Base-by-base conservation (phyloP, 306 rosid genomes). In the Prunus kanzakura region DNA sequence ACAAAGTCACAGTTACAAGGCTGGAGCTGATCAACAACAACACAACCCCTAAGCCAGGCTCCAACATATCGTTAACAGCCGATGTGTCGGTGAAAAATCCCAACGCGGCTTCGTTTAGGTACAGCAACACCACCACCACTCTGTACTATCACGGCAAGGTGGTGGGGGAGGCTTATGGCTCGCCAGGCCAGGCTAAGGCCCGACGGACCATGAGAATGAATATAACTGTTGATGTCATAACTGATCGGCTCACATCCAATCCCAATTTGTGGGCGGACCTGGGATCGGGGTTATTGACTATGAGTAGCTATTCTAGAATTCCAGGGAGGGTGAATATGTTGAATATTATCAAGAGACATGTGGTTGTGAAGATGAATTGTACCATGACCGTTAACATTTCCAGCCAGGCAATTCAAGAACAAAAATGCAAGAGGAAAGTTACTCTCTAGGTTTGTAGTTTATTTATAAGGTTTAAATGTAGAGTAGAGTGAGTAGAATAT, bases 361-460 rank as follows among this genome's bases (percentile, higher is more conserved):
- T 91, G 38, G 82, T 91, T 58, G 89, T 91, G 64, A 89, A 77
- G 43, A 89, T 87, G 89, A 89, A 84, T 25, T 91, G 96, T 54
- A 79, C 86, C 12, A 22, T 77, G 64, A 50, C 75, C 2, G 81
- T 79, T 60, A 89, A 81, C 82, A 79, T 91, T 19, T 64, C 89
- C 5, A 79, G 76, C 52, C 81, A 23, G 77, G 82, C 76, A 0
- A 84, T 91, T 62, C 75, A 86, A 70, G 61, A 84, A 15, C 87
- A 84, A 77, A 81, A 76, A 27, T 91, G 93, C 78, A 82, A 82
- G 83, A 56, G 82, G 63, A 91, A 89, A 78, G 88, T 91, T 70
- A 68, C 41, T 4, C 77, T 89, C 4, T 82, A 82, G 81, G 11
- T 38, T 22, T 71, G 52, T 52, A 54, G 18, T 52, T n/a, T 51